These are phyloP conservation scores for Lactarius evosmus DNA, from an alignment of 768 basidiomycete species.

Conservation along the genomic window DNA sequence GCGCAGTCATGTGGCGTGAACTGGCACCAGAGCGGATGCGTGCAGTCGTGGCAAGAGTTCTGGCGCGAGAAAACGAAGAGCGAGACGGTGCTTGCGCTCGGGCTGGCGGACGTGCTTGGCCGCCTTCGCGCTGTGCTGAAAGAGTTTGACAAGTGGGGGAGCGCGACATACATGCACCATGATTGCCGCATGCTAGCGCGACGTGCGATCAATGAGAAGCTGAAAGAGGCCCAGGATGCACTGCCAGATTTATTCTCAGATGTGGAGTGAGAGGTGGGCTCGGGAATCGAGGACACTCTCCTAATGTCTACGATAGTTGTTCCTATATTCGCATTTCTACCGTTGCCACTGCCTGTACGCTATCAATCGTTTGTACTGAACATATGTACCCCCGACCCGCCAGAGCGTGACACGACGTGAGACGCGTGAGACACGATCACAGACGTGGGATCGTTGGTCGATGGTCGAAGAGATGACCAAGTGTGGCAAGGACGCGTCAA, in stretches of 20 bases:
- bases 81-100: constrained; percentile 56
- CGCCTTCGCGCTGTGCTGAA: constrained; percentile 58
- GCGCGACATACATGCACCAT: constrained; percentile 75
- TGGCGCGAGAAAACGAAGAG: constrained; percentile 73
- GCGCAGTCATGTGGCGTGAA: constrained; percentile 58
- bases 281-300: not conserved
- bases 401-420: too few species aligned
- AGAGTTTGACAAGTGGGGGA: constrained; percentile 69
- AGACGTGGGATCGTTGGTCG: not conserved
- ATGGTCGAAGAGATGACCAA: not conserved
- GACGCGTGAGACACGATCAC: not conserved
- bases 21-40: constrained; percentile 72
- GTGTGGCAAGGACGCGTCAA: constrained; percentile 15
- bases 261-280: constrained; percentile 19
- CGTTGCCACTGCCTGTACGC: not conserved
- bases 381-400: not conserved
- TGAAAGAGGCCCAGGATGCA: constrained; percentile 55
- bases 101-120: constrained; percentile 65
- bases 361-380: not conserved
- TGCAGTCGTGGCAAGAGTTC: constrained; percentile 71
- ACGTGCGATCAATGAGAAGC: constrained; percentile 51
- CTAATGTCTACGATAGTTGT: not conserved
- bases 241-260: constrained; percentile 61
- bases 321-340: not conserved
- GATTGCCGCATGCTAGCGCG: constrained; percentile 63